Base-by-base conservation (phyloP, 169 alveolate species). In the Amoebophrya sp. region DNA sequence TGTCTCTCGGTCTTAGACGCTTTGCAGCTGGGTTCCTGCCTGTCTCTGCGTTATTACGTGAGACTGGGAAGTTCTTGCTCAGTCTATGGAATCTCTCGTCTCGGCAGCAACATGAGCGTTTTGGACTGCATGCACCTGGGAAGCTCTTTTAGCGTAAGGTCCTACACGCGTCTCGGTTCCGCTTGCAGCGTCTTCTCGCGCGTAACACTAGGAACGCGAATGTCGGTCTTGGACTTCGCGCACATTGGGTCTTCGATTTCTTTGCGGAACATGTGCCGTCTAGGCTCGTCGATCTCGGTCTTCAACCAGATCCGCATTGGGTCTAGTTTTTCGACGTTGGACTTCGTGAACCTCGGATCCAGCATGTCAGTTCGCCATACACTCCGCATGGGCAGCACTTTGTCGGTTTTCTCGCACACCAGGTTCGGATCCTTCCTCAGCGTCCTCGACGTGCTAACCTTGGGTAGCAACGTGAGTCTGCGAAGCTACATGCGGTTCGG, bases 51-150 rank as follows among this genome's bases (percentile, higher is more conserved):
- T 1, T n/a, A 41, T 23, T 89, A 36, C 40, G 90, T 33, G 29
- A 41, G 90, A 10, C 40, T 89, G 36, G 90, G 90, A 0, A 36
- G 54, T 14, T 0, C 41, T 26, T 40, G 33, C 41, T 34, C 53
- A 6, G 54, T 89, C 18, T 89, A 89, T 47, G 90, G 90, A 6
- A 26, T 24, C 90, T 34, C 54, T 29, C 36, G 47, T 41, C 40
- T 89, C 6, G 90, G 90, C 34, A 89, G 90, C 18, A 33, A 3
- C 12, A 29, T 23, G 10, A 89, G 53, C 47, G 40, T 89, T 18
- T 47, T 89, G 90, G 90, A 89, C 90, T 0, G n/a, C 23, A 0
- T 40, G 53, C 24, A 36, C 23, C 47, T 89, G 90, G 90, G 90
- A 14, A 26, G 41, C 90, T 89, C 90, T 1, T 33, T 89, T 3